A percentile compares a stretch with the other conserved stretches of the same genome.
These are phyloP conservation scores for Serendipita sp. DNA, from an alignment of 768 basidiomycete species.

Conservation along the genomic window DNA sequence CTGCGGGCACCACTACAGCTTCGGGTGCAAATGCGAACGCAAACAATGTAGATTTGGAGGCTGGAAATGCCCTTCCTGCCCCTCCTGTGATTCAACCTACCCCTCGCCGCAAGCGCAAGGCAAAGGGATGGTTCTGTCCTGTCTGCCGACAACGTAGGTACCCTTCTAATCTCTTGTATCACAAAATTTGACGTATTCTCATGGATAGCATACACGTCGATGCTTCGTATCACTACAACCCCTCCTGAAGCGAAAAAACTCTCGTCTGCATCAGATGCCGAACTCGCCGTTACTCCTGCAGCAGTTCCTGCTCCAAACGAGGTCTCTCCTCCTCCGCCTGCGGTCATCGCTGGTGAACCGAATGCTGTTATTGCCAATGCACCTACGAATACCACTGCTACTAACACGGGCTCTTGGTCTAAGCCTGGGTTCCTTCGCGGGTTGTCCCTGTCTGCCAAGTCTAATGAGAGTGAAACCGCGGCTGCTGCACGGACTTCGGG, in stretches of 20 bases:
- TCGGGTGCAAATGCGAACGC: slow-evolving; percentile 7
- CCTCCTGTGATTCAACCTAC: slow-evolving; percentile 12
- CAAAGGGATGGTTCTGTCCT: slow-evolving; percentile 96
- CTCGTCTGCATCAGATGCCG: not conserved
- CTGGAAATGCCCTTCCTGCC: slow-evolving; percentile 14
- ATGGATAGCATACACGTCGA: slow-evolving; percentile 63
- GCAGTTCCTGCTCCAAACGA: not conserved
- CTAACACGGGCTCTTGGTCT: not conserved
- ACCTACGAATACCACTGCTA: not conserved
- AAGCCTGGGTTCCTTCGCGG: not conserved
- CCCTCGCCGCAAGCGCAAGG: slow-evolving; percentile 68
- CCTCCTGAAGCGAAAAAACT: slow-evolving; percentile 23
- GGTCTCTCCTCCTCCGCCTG: not conserved
- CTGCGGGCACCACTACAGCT: slow-evolving; percentile 9
- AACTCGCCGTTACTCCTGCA: not conserved
- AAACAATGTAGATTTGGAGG: slow-evolving; percentile 8
- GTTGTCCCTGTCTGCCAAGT: no score
- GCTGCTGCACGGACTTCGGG: not conserved
- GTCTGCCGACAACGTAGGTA: slow-evolving; percentile 84
- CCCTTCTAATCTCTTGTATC: slow-evolving; percentile 6
- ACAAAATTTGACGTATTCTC: slow-evolving; percentile 1
- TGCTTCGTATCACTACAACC: slow-evolving; percentile 62
- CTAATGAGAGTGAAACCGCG: not conserved
- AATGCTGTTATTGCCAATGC: no score
- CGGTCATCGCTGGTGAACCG: not conserved